Percentiles rank a stretch among this genome's conserved stretches.
These are phyloP conservation scores for Arachnopeziza araneosa DNA, from an alignment of 2,329 filamentous ascomycete genomes.

Conservation along the genomic window DNA sequence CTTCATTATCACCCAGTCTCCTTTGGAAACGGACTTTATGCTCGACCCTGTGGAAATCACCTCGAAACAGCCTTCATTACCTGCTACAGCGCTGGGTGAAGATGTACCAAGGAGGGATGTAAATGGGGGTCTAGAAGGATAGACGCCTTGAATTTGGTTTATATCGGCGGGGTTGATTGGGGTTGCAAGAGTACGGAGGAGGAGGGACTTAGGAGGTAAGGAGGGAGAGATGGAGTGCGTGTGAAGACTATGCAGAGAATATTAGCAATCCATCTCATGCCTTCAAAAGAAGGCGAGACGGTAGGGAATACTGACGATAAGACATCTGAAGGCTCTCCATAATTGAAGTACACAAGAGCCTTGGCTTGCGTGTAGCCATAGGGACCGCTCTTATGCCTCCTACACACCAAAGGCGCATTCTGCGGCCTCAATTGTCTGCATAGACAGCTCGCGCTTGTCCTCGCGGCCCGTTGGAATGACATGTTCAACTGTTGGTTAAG, in stretches of 20 bases:
- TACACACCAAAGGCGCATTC: conserved; percentile 10
- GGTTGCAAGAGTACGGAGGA: conserved; percentile 81
- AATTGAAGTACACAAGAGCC: conserved; percentile 68
- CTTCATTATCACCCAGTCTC: conserved; percentile 93
- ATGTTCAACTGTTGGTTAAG: background rate
- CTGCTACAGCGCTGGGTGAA: conserved; percentile 69
- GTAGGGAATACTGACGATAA: conserved; percentile 44
- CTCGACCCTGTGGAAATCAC: conserved; percentile 64
- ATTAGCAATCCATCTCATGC: background rate
- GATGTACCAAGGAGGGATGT: conserved; percentile 70
- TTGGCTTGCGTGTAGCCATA: conserved; percentile 84
- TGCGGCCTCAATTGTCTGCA: background rate
- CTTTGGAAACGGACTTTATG: conserved; percentile 49
- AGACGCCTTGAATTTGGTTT: conserved; percentile 96
- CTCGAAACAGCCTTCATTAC: conserved; percentile 93
- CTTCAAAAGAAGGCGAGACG: too few relatives aligned
- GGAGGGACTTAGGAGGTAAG: conserved; percentile 60
- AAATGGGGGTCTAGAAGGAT: conserved; percentile 79
- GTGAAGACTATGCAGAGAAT: background rate
- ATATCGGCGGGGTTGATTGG: conserved; percentile 97
- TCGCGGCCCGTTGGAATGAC: background rate
- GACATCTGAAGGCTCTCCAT: conserved; percentile 70
- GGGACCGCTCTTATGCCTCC: conserved; percentile 45
- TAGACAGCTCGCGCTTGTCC: background rate
- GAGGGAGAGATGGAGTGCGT: conserved; percentile 40